Evolutionary conservation across 2,329 filamentous ascomycete genomes (phyloP).

Genomic region (Cladosporium colombiae): DNA sequence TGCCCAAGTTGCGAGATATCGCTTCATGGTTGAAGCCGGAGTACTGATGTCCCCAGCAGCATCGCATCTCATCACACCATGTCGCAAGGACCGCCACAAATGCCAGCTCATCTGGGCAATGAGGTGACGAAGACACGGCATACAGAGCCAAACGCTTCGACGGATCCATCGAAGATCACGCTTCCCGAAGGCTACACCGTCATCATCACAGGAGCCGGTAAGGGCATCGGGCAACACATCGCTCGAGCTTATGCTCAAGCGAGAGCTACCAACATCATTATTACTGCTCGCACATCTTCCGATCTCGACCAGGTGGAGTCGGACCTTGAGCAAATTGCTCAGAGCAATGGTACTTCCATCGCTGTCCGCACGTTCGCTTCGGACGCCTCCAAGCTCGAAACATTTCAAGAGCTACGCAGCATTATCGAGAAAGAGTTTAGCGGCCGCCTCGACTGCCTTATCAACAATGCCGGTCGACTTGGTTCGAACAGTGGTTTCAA

Average conservation of each 20-base stretch:
- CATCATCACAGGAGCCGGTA: constrained; percentile 24
- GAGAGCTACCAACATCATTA: constrained; percentile 24
- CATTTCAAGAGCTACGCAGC: constrained; percentile 15
- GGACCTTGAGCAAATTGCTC: constrained; percentile 4
- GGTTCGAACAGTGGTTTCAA: constrained; percentile 12
- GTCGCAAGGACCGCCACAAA: constrained; percentile 15
- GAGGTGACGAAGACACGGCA: constrained; percentile 22
- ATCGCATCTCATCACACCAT: background rate
- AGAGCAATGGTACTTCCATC: background rate
- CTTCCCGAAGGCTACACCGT: constrained; percentile 23
- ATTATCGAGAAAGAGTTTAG: constrained; percentile 19
- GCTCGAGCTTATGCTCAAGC: constrained; percentile 23
- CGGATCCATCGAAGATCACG: constrained; percentile 24
- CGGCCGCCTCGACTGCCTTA: constrained; percentile 4
- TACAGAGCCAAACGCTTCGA: constrained; percentile 22
- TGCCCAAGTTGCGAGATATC: background rate
- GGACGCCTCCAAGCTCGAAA: constrained; percentile 17
- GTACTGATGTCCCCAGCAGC: background rate
- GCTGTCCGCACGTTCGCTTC: constrained; percentile 10
- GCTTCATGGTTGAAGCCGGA: background rate
- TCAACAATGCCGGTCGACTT: constrained; percentile 25
- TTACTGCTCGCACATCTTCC: constrained; percentile 22
- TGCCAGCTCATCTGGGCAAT: constrained; percentile 23
- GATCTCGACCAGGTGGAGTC: constrained; percentile 17
- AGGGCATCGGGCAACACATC: constrained; percentile 25